Conservation (phyloP, 192 early-diverging fungal species). For the Gonapodya prolifera region DNA sequence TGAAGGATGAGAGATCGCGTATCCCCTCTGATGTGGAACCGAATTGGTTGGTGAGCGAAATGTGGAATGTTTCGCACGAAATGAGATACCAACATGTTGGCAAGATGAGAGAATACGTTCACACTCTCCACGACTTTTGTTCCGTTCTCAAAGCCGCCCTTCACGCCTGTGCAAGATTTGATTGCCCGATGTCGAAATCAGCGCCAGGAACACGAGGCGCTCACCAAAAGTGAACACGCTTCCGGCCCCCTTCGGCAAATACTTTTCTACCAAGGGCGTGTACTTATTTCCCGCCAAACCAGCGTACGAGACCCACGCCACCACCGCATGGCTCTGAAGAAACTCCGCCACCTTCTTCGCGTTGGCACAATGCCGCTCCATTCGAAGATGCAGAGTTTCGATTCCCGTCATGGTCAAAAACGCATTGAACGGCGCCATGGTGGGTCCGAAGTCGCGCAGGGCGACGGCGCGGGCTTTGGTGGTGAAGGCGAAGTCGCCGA, state of each 20-base stretch:
- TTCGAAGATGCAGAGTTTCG: constrained; percentile 4
- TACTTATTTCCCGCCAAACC: background rate
- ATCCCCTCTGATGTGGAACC: background rate
- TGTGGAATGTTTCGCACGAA: no score
- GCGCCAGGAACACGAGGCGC: no score
- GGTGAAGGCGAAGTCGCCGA: no score
- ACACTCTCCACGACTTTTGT: background rate
- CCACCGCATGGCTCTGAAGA: background rate
- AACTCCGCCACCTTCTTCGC: constrained; percentile 4
- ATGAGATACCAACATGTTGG: no score
- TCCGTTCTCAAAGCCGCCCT: background rate
- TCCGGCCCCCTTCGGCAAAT: constrained; percentile 2
- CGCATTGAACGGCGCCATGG: constrained; percentile 2
- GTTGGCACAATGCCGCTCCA: background rate
- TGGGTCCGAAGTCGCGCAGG: constrained; percentile 4
- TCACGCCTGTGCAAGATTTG: background rate
- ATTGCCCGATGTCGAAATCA: no score
- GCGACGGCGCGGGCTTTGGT: no score
- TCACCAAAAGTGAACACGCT: constrained; percentile 6
- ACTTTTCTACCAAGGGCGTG: background rate
- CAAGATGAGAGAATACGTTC: background rate
- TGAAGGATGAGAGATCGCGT: background rate
- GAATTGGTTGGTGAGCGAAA: no score
- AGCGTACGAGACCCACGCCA: constrained; percentile 6
- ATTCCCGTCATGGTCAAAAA: constrained; percentile 4